Evolutionary conservation across 192 early-diverging fungal species (phyloP), one percentile per base, ranked within the genome.

Genomic region (Umbelopsis vinacea): DNA sequence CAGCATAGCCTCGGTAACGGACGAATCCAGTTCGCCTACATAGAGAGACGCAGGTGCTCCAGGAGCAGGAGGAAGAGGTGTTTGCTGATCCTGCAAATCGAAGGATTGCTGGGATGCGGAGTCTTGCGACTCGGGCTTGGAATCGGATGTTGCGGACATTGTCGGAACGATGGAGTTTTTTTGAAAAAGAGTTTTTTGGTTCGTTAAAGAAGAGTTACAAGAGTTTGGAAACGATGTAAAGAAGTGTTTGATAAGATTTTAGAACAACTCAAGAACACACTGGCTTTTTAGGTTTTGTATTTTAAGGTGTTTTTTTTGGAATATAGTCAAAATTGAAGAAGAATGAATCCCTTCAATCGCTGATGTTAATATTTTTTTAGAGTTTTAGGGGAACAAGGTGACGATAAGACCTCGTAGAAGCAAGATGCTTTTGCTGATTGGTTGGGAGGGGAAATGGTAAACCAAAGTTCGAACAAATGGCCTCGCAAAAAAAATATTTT

Each of bases 1-100:
- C 60, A 99, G 86, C 86, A 94, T 92, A 50, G 97, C 95, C 86
- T 99, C 97, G 70, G 95, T 97, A 74, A 99, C 96, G 63, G 92
- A 91, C 73, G 92, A 91, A 82, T 98, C 96, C 52, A 98, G 88
- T 84, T 99, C 97, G 72, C 97, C 97, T 67, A 99, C 96, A 82
- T 99, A 99, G 66, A 99, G 90, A 22, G 91, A 92, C 50, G 91
- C 89, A 78, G 88, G 87, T 71, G 89, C 76, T 69, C 87, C 79
- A 47, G 74, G 69, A 46, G 52, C 24, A 22, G 72, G 24, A 37
- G 52, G 57, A 29, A 63, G 19, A 22, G 57, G 33, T 35, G 21
- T 12, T 35, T 63, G 57, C 12, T 37, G 57, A 26, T 63, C 57
- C 57, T 63, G 57, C 12, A 37, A 19, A 63, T 63, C 57, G 35